These are phyloP conservation scores for Fonsecaea erecta DNA, from an alignment of 2,329 filamentous ascomycete species.

Conservation along the genomic window DNA sequence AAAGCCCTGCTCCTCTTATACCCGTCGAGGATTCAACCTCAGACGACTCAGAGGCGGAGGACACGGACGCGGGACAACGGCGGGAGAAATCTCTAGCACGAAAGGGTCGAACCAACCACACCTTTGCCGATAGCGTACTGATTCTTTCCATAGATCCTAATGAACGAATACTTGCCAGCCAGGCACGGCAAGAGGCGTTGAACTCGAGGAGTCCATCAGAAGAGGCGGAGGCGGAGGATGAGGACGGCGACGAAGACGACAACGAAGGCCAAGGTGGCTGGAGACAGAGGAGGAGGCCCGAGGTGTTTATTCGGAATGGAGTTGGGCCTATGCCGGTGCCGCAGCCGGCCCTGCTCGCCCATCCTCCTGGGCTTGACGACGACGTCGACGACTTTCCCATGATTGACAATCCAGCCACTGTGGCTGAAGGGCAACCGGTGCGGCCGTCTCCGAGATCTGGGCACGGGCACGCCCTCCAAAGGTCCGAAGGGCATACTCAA, in stretches of 20 bases:
- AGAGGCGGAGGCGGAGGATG: slow-evolving; percentile 51
- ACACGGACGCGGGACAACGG: slow-evolving; percentile 19
- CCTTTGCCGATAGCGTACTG: slow-evolving; percentile 69
- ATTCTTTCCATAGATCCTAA: slow-evolving; percentile 68
- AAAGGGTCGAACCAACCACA: slow-evolving; percentile 42
- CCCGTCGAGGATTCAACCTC: slow-evolving; percentile 26
- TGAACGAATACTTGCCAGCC: slow-evolving; percentile 66
- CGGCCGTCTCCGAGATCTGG: background rate
- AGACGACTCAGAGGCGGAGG: slow-evolving; percentile 33
- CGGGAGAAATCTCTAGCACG: slow-evolving; percentile 36
- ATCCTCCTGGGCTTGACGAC: background rate
- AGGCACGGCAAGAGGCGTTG: slow-evolving; percentile 61
- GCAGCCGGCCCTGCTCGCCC: background rate
- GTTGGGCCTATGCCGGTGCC: background rate
- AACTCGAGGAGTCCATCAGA: slow-evolving; percentile 51
- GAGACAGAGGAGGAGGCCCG: background rate
- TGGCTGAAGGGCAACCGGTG: background rate
- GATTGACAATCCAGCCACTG: slow-evolving; percentile 23
- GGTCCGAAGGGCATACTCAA: background rate
- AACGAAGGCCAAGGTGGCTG: background rate
- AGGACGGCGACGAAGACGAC: slow-evolving; percentile 26
- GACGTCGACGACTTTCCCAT: slow-evolving; percentile 28
- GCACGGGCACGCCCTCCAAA: background rate
- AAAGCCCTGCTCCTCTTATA: slow-evolving; percentile 43
- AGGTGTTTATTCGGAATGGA: background rate